Conservation (phyloP, 768 basidiomycete genomes). For the Mycena epipterygia region DNA sequence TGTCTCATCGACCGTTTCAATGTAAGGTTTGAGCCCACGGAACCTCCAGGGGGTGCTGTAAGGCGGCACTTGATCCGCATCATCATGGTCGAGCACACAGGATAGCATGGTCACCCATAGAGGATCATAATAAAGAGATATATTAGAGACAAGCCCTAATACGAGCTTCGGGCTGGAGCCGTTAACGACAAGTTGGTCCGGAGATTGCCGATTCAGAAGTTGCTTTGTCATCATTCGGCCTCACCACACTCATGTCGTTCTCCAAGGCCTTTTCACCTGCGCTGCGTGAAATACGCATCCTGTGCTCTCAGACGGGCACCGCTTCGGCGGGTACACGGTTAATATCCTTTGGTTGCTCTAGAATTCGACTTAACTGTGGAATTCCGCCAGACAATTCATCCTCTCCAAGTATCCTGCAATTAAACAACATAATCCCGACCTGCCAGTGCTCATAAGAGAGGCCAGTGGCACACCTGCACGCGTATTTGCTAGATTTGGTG, state of each 20-base stretch:
- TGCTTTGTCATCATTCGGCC: not conserved
- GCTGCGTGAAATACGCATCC: conserved; percentile 83
- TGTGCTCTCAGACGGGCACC: conserved; percentile 82
- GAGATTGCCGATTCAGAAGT: not conserved
- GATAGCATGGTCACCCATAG: too few species aligned
- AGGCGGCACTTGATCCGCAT: too few species aligned
- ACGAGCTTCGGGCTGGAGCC: not conserved
- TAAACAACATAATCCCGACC: conserved; percentile 87
- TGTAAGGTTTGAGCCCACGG: too few species aligned
- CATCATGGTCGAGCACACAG: too few species aligned
- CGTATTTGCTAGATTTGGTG: conserved; percentile 89
- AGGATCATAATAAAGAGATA: too few species aligned
- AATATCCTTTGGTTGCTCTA: conserved; percentile 34
- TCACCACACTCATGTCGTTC: conserved; percentile 65
- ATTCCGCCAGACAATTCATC: conserved; percentile 79
- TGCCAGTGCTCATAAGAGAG: conserved; percentile 88
- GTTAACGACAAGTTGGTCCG: not conserved
- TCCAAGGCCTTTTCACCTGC: conserved; percentile 83
- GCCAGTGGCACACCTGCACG: conserved; percentile 85
- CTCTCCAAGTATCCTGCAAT: conserved; percentile 78
- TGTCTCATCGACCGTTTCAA: too few species aligned
- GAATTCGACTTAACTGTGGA: conserved; percentile 15
- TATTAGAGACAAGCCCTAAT: too few species aligned
- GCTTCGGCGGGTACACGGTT: conserved; percentile 88
- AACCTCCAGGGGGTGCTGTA: too few species aligned